Evolutionary conservation across 1,284 basidiomycete genomes (phyloP), one percentile per base, ranked within the genome.

Genomic region (Takashimella tepidaria): DNA sequence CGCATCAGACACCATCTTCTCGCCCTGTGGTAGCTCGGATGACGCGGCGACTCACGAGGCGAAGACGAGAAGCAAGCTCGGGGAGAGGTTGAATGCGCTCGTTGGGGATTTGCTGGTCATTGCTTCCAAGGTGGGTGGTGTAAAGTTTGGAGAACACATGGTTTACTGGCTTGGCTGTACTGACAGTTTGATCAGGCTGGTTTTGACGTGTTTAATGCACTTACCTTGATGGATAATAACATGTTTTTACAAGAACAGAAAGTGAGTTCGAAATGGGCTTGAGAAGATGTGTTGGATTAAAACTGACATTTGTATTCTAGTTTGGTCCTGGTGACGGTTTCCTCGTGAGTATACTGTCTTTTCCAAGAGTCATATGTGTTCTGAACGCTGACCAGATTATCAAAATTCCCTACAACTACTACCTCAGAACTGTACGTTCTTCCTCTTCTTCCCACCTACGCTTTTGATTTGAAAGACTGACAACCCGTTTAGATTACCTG

Each of bases 121-220:
- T 46, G 92, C 93, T 0, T 82, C 86, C 60, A 80, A 74, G 47
- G 75, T 77, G 51, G 58, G 70, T 62, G 3, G 6, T n/a, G 22
- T 27, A 13, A 26, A 41, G 16, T 22, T 27, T 21, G 12, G 12
- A 13, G 20, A 13, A 12, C 22, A 13, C 19, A 23, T 41, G 23
- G 45, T 55, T 51, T 26, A 58, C 19, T 13, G n/a, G n/a, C n/a
- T n/a, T n/a, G n/a, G n/a, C n/a, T n/a, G n/a, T n/a, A n/a, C n/a
- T n/a, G n/a, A n/a, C n/a, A n/a, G n/a, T n/a, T 23, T 5, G 5
- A 13, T 12, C 56, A 88, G 73, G 84, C 86, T 45, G 83, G 84
- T 47, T 98, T 98, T 67, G 96, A 99, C 72, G 96, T 98, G 8
- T 85, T 98, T 75, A 98, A 99, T 74, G 90, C 89, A 1, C 77